phyloP scores from a whole-genome alignment of 2,329 filamentous ascomycete species.

The Nigrospora osmanthi region DNA sequence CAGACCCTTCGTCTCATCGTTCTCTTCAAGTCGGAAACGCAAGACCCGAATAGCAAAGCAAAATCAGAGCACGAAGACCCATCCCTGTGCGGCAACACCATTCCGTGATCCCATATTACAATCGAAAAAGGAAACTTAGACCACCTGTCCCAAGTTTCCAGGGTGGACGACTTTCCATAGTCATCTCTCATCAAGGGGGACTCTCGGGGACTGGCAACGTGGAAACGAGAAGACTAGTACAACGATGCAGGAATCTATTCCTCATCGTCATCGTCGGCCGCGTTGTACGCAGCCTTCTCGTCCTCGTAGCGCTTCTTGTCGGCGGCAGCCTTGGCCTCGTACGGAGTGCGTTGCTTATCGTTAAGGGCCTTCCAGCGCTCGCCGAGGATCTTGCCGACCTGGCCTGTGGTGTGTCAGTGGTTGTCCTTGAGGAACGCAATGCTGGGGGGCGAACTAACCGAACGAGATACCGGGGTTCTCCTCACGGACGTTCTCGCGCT shows the following conservation, averaged over 20 bases:
- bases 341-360: conserved; percentile 87
- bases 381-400: conserved; percentile 96
- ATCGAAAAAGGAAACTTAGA: conserved; percentile 4
- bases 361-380: conserved; percentile 97
- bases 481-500: conserved; percentile 95
- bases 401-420: conserved; percentile 44
- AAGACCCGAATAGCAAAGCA: neutral
- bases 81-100: conserved; percentile 4
- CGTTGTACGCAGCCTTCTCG: conserved; percentile 88
- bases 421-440: neutral
- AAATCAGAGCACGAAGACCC: neutral
- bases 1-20: neutral
- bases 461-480: conserved; percentile 98
- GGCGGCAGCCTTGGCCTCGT: conserved; percentile 90
- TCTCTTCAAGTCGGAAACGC: neutral
- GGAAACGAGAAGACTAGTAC: conserved; percentile 2
- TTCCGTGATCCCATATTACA: conserved; percentile 9
- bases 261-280: conserved; percentile 47
- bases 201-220: conserved; percentile 15
- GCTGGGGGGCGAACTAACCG: conserved; percentile 51
- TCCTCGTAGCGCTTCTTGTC: conserved; percentile 99
- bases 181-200: conserved; percentile 2
- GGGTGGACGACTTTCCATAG: neutral
- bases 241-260: conserved; percentile 5
- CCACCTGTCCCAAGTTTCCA: neutral